phyloP scores from a whole-genome alignment of 805 yeast species.

The Barnettozyma pratensis region DNA sequence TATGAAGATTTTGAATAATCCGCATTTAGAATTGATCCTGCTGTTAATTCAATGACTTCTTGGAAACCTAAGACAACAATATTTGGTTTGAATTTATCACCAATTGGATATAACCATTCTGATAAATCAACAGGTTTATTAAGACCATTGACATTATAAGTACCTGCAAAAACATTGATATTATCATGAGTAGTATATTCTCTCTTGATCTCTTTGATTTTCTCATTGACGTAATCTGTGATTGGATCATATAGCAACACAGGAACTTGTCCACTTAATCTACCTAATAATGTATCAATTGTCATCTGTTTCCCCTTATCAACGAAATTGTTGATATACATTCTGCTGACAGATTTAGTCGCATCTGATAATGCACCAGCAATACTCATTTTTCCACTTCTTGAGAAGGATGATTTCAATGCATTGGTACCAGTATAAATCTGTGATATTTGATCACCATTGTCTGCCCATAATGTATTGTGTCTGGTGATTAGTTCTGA shows the following conservation, averaged over 20 bases:
- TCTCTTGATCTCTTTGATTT: conserved; percentile 38
- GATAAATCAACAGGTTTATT: conserved; percentile 51
- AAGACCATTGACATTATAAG: conserved; percentile 83
- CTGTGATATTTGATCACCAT: conserved; percentile 94
- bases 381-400: conserved; percentile 93
- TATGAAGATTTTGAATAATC: conserved; percentile 71
- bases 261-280: conserved; percentile 61
- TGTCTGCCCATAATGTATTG: conserved; percentile 94
- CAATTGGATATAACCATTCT: conserved; percentile 80
- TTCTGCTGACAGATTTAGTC: conserved; percentile 89
- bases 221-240: conserved; percentile 71
- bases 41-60: conserved; percentile 89
- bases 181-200: conserved; percentile 54
- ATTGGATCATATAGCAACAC: conserved; percentile 86
- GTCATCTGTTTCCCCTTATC: conserved; percentile 89
- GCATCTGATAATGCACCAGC: conserved; percentile 98
- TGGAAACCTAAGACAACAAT: conserved; percentile 88
- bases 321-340: conserved; percentile 93
- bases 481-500: conserved; percentile 67
- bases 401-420: conserved; percentile 85
- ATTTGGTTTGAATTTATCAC: conserved; percentile 57
- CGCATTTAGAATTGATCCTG: conserved; percentile 83
- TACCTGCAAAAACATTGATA: conserved; percentile 70
- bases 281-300: conserved; percentile 81
- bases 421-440: conserved; percentile 98